Percentiles rank a stretch among this genome's conserved stretches.
Conservation (phyloP, 1,284 basidiomycete genomes). For the Wolfiporia cocos region DNA sequence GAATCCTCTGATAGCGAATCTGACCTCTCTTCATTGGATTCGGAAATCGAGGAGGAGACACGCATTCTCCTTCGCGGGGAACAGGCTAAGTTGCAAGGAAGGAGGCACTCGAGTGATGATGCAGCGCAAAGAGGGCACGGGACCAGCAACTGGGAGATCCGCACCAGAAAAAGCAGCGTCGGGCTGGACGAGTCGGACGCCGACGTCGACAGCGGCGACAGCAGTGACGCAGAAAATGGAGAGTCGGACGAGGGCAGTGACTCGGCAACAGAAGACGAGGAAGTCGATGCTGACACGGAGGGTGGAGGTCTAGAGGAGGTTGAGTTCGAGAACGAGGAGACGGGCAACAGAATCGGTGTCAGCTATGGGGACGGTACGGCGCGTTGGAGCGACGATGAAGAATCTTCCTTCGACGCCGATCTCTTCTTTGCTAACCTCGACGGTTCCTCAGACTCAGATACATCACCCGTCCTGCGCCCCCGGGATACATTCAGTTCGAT, state of each 20-base stretch:
- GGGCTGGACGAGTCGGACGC: constrained; percentile 41
- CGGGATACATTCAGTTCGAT: constrained; percentile 27
- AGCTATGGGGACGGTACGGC: constrained; percentile 54
- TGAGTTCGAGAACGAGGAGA: constrained; percentile 27
- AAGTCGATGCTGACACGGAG: constrained; percentile 40
- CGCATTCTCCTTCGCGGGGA: constrained; percentile 52
- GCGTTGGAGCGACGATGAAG: constrained; percentile 64
- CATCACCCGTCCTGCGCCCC: constrained; percentile 25
- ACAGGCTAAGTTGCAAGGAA: constrained; percentile 19
- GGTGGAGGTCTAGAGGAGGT: constrained; percentile 35
- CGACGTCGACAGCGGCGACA: constrained; percentile 29
- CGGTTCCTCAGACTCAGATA: constrained; percentile 40
- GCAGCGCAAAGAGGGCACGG: constrained; percentile 25
- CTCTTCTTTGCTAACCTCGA: constrained; percentile 69
- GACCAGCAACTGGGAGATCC: constrained; percentile 57
- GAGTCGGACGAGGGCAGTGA: constrained; percentile 32
- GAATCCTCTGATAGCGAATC: constrained; percentile 22
- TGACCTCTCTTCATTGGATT: constrained; percentile 13
- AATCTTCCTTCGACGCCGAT: constrained; percentile 72
- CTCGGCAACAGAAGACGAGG: constrained; percentile 33
- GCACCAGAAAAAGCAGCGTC: constrained; percentile 61
- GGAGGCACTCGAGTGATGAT: constrained; percentile 24
- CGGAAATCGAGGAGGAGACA: constrained; percentile 38
- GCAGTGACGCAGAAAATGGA: constrained; percentile 38
- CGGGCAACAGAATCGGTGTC: constrained; percentile 28